A percentile compares a stretch with the other conserved stretches of the same genome.
Conservation (phyloP, 345 rosid genomes). For the Hypericum androsaemum region DNA sequence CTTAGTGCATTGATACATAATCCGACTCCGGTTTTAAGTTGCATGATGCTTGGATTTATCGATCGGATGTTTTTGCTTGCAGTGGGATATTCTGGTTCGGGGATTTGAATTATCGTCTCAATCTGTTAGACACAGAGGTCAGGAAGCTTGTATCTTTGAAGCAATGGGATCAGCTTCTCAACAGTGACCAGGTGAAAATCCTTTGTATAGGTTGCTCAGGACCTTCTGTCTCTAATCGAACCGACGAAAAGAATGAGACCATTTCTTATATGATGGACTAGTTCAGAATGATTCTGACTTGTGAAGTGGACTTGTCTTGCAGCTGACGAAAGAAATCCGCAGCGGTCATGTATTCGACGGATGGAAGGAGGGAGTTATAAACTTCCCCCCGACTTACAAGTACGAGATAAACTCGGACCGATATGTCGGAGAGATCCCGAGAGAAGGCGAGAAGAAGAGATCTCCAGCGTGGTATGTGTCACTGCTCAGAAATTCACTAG, state of each 20-base stretch:
- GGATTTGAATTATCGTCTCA: constrained; percentile 88
- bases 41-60: constrained; percentile 1
- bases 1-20: too few relatives aligned
- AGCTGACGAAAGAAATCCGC: constrained; percentile 67
- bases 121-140: constrained; percentile 59
- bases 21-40: too few relatives aligned
- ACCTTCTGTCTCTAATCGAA: neutral
- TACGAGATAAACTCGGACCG: constrained; percentile 75
- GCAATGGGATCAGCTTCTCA: constrained; percentile 70
- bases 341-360: constrained; percentile 77
- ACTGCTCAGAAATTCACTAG: neutral
- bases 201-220: neutral
- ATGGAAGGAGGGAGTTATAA: constrained; percentile 81
- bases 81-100: constrained; percentile 98
- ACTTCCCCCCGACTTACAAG: constrained; percentile 91
- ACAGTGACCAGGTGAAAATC: constrained; percentile 63
- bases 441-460: constrained; percentile 86
- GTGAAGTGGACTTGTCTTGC: too few relatives aligned
- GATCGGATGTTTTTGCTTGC: constrained; percentile 20
- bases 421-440: constrained; percentile 72
- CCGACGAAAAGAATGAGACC: too few relatives aligned
- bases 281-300: too few relatives aligned
- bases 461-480: constrained; percentile 85
- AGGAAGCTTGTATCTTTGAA: constrained; percentile 64
- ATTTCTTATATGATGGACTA: too few relatives aligned